phyloP scores from a whole-genome alignment of 2,329 filamentous ascomycete genomes.

The Cladophialophora yegresii region DNA sequence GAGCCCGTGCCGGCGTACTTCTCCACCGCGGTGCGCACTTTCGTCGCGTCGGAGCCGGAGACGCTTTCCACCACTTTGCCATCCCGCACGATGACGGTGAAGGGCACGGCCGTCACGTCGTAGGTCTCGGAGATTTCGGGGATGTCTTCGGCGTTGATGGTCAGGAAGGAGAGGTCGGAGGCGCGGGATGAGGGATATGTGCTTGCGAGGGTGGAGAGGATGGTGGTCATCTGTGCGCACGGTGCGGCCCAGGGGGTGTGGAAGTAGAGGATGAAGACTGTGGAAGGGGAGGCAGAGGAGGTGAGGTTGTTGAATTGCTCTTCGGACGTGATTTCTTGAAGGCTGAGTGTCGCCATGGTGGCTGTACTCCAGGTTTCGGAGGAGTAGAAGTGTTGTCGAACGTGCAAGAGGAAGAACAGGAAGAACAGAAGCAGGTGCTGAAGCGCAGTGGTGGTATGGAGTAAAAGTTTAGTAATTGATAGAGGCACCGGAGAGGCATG shows the following conservation, averaged over 20 bases:
- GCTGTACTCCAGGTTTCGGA: not conserved
- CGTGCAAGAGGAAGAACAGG: not conserved
- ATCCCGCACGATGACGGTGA: slow-evolving; percentile 78
- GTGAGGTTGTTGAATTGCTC: slow-evolving; percentile 70
- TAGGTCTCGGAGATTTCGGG: slow-evolving; percentile 89
- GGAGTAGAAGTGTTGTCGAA: not conserved
- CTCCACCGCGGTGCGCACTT: slow-evolving; percentile 84
- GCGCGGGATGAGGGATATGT: slow-evolving; percentile 68
- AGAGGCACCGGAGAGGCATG: slow-evolving; percentile 2
- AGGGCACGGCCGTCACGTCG: slow-evolving; percentile 92
- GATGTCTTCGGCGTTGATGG: slow-evolving; percentile 91
- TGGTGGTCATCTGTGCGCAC: slow-evolving; percentile 88
- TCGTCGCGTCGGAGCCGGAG: slow-evolving; percentile 83
- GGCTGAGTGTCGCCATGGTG: slow-evolving; percentile 71
- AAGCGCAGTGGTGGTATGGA: not conserved
- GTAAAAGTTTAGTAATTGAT: slow-evolving; percentile 13
- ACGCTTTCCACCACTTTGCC: slow-evolving; percentile 78
- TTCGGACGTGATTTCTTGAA: slow-evolving; percentile 75
- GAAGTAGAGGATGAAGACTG: slow-evolving; percentile 86
- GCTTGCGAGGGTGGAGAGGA: slow-evolving; percentile 80
- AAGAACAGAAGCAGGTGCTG: not conserved
- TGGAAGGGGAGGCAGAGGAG: slow-evolving; percentile 65
- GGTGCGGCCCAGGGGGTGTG: slow-evolving; percentile 96
- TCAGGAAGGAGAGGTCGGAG: slow-evolving; percentile 75
- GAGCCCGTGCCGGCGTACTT: slow-evolving; percentile 64